Base-by-base conservation (phyloP, 2,329 filamentous ascomycete genomes). In the Stachybotrys chlorohalonatus region DNA sequence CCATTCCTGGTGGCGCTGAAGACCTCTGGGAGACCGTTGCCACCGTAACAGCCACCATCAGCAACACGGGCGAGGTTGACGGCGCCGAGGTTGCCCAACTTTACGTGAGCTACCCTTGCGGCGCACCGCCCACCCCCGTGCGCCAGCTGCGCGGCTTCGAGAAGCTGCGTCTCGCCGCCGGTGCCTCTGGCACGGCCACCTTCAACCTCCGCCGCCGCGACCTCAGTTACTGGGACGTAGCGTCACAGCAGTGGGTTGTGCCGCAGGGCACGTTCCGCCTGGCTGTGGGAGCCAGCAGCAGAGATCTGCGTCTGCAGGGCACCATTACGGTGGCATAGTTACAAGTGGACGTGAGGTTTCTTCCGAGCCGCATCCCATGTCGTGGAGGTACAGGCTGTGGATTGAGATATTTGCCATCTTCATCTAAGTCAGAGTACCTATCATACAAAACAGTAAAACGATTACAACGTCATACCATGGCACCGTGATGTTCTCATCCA, bases 171-270 rank as follows among this genome's bases (percentile, higher is more conserved):
- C 63, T 89, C 3, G 71, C 75, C 47, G 71, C 80, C 0, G 84
- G 83, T 0, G 74, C 84, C 68, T 74, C 70, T 42, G 75, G 79
- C 66, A 71, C 57, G 8, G 80, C 81, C 1, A 71, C 75, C 31
- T 72, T 89, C 7, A 68, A 70, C 3, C 63, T 83, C 15, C 66
- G 78, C 56, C 86, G 84, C 68, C 80, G 85, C 53, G 83, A 84
- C 0, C 76, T 81, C 0, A 81, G 80, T 58, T 87, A 82, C 70
- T 89, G 83, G 77, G 82, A 87, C 59, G 84, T 87, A 68, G 73
- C 15, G 15, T 32, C 49, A 7, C 49, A 51, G 49, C 31, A 51
- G 49, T 51, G 49, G 49, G 49, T 51, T 17, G 49, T 51, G 24
- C 49, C 49, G 8, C 32, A 30, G 7, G 49, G 49, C 49, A 51